Evolutionary conservation across 139 green algal species (phyloP).

Genomic region (Auxenochlorella protothecoides): DNA sequence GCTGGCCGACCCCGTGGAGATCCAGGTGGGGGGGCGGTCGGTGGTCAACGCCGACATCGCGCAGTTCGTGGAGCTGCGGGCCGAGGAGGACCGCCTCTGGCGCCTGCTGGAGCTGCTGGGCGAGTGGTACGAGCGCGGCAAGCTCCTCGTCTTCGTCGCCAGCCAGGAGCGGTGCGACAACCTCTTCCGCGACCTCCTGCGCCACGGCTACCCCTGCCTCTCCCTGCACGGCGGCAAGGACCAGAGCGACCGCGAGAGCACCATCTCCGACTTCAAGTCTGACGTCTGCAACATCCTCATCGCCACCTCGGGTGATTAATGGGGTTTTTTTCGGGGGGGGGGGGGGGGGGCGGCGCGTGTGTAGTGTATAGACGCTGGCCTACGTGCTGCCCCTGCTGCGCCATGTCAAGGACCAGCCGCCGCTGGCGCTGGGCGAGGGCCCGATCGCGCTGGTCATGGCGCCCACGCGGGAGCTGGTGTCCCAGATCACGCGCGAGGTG

Average conservation of each 20-base stretch:
- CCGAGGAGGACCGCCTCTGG: slow-evolving; percentile 81
- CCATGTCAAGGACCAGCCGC: slow-evolving; percentile 90
- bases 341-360: neutral
- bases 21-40: slow-evolving; percentile 62
- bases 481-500: slow-evolving; percentile 72
- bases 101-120: slow-evolving; percentile 90
- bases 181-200: slow-evolving; percentile 82
- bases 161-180: slow-evolving; percentile 87
- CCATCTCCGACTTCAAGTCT: slow-evolving; percentile 91
- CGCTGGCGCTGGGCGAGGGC: slow-evolving; percentile 68
- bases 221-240: slow-evolving; percentile 96
- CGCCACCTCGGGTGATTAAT: slow-evolving; percentile 44
- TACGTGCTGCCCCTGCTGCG: slow-evolving; percentile 95
- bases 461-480: slow-evolving; percentile 88
- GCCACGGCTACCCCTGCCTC: slow-evolving; percentile 83
- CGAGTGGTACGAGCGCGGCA: slow-evolving; percentile 76
- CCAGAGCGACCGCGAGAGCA: slow-evolving; percentile 88
- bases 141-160: slow-evolving; percentile 80
- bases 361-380: slow-evolving; percentile 70
- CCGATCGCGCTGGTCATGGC: slow-evolving; percentile 87
- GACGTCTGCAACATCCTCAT: slow-evolving; percentile 88
- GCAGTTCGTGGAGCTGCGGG: slow-evolving; percentile 85
- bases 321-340: no score
- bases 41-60: slow-evolving; percentile 94
- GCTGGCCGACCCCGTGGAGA: slow-evolving; percentile 65